These are phyloP conservation scores for Dioscorea dumetorum DNA, from an alignment of 106 monocot species.

Conservation along the genomic window DNA sequence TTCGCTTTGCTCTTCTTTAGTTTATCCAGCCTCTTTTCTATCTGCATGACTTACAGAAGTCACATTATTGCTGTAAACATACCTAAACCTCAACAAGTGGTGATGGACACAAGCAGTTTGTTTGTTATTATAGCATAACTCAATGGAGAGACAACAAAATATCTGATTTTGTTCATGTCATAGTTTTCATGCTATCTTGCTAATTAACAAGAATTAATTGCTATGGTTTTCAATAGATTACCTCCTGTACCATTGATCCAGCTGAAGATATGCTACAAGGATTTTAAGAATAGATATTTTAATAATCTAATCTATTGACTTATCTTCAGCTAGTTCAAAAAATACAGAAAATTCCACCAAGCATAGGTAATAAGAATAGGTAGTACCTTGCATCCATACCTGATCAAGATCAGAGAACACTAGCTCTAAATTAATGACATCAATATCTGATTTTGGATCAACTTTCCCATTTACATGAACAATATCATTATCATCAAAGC, in stretches of 20 bases:
- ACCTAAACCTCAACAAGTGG: not conserved
- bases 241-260: too few relatives aligned
- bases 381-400: constrained; percentile 46
- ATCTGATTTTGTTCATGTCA: too few relatives aligned
- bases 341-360: not conserved
- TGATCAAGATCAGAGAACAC: constrained; percentile 99
- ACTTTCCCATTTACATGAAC: constrained; percentile 97
- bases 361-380: not conserved
- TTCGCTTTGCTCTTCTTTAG: constrained; percentile 90
- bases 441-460: constrained; percentile 97
- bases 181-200: too few relatives aligned
- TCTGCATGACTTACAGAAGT: constrained; percentile 50
- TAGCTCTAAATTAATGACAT: constrained; percentile 96
- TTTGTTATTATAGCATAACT: too few relatives aligned
- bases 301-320: too few relatives aligned
- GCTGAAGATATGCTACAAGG: too few relatives aligned
- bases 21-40: constrained; percentile 92
- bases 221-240: too few relatives aligned
- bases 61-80: constrained; percentile 20
- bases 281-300: too few relatives aligned
- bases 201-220: too few relatives aligned
- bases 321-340: too few relatives aligned
- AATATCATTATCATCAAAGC: constrained; percentile 98
- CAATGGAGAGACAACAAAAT: too few relatives aligned
- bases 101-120: not conserved